These are phyloP conservation scores for Aphanomyces euteiches DNA, from an alignment of 352 stramenopile genomes.

Conservation along the genomic window DNA sequence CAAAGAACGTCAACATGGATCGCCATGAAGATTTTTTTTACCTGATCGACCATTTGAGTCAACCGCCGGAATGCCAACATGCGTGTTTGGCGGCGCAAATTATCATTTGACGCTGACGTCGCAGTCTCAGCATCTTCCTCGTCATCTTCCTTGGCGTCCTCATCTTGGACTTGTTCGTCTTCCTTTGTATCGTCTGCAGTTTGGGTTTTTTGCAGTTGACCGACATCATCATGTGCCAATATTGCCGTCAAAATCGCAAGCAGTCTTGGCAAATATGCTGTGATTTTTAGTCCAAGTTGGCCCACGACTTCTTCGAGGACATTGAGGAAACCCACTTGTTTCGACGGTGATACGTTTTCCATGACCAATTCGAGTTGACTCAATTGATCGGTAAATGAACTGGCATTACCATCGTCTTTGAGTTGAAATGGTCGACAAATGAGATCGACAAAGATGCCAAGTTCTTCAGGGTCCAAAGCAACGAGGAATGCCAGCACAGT, in stretches of 20 bases:
- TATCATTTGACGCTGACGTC: conserved; percentile 25
- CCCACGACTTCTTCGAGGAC: conserved; percentile 81
- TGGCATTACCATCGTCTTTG: conserved; percentile 8
- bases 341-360: conserved; percentile 37
- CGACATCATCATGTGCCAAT: conserved; percentile 50
- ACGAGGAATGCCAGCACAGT: conserved; percentile 88
- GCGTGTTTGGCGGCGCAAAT: conserved; percentile 62
- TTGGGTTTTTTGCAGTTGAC: conserved; percentile 28
- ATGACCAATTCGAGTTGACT: conserved; percentile 9
- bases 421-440: conserved; percentile 86
- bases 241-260: conserved; percentile 73
- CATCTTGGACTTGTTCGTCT: conserved; percentile 30
- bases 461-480: conserved; percentile 63
- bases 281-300: conserved; percentile 82
- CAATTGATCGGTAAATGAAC: conserved; percentile 25
- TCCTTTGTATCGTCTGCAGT: conserved; percentile 32
- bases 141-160: conserved; percentile 33
- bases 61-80: conserved; percentile 72
- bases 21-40: neutral
- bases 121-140: conserved; percentile 24
- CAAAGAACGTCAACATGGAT: conserved; percentile 25
- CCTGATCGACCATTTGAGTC: conserved; percentile 58
- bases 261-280: conserved; percentile 73
- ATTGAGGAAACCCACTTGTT: conserved; percentile 88
- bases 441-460: conserved; percentile 84